These are phyloP conservation scores for Rhizomucor pusillus DNA, from an alignment of 371 early-diverging fungal genomes.

Conservation along the genomic window DNA sequence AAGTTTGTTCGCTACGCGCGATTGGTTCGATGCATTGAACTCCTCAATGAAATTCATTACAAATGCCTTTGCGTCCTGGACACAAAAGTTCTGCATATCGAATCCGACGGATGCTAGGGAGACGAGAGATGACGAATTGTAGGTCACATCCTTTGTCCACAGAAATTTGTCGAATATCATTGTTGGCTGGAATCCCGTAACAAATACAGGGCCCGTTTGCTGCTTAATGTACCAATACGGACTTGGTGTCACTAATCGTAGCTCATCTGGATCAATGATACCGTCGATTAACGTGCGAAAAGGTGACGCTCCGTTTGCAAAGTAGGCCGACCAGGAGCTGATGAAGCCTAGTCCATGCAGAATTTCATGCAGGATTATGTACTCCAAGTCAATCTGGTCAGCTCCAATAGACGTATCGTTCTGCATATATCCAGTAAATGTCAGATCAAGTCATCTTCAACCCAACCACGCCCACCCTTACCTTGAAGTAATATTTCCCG, in stretches of 20 bases:
- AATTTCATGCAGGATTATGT: constrained; percentile 42
- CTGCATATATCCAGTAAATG: constrained; percentile 8
- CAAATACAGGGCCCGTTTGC: constrained; percentile 36
- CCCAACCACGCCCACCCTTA: too few species aligned
- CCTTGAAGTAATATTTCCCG: constrained; percentile 44
- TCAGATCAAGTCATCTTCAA: neutral
- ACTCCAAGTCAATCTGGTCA: constrained; percentile 39
- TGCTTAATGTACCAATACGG: constrained; percentile 33
- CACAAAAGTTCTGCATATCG: constrained; percentile 46
- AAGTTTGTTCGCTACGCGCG: constrained; percentile 27
- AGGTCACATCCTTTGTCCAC: constrained; percentile 5
- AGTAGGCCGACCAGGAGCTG: constrained; percentile 51
- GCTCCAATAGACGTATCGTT: constrained; percentile 23
- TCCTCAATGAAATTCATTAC: constrained; percentile 36
- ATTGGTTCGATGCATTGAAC: constrained; percentile 29
- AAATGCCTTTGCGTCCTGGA: constrained; percentile 33
- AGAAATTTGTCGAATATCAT: constrained; percentile 51
- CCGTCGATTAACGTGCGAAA: constrained; percentile 35
- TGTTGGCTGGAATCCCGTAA: constrained; percentile 47
- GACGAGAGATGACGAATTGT: neutral
- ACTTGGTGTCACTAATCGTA: constrained; percentile 35
- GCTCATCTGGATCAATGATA: constrained; percentile 28
- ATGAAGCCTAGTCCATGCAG: constrained; percentile 45
- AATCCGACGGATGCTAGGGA: constrained; percentile 25
- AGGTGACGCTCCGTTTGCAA: constrained; percentile 32